These are phyloP conservation scores for Trichosporon inkin DNA, from an alignment of 1,284 basidiomycete genomes.

Conservation along the genomic window DNA sequence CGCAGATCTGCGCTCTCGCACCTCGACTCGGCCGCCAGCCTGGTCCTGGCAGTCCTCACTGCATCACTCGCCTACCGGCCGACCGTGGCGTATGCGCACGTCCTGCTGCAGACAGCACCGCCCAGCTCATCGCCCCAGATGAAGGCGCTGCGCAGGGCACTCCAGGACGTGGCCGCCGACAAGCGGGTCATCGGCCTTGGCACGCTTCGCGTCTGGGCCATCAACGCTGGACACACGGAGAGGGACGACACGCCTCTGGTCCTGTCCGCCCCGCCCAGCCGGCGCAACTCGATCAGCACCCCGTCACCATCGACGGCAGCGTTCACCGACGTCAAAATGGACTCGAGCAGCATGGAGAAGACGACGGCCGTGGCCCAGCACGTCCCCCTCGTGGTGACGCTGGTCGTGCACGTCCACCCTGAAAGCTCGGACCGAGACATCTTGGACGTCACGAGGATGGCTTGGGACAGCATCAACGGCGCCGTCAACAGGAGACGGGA, in stretches of 20 bases:
- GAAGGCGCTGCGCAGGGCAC: slow-evolving; percentile 68
- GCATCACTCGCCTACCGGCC: slow-evolving; percentile 76
- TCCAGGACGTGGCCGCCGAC: slow-evolving; percentile 64
- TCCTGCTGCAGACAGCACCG: slow-evolving; percentile 82
- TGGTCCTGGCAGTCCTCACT: slow-evolving; percentile 67
- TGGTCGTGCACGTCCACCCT: slow-evolving; percentile 68
- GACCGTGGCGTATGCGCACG: slow-evolving; percentile 69
- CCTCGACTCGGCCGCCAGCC: slow-evolving; percentile 70
- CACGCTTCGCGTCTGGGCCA: slow-evolving; percentile 39
- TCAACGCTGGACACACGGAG: slow-evolving; percentile 50
- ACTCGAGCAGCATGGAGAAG: neutral
- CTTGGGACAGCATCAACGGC: slow-evolving; percentile 34
- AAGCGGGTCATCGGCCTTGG: slow-evolving; percentile 39
- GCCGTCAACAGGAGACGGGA: slow-evolving; percentile 29
- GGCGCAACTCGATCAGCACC: slow-evolving; percentile 49
- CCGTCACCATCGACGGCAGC: slow-evolving; percentile 44
- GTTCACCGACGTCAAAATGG: slow-evolving; percentile 7
- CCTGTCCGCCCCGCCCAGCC: slow-evolving; percentile 42
- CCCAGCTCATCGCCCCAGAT: slow-evolving; percentile 60
- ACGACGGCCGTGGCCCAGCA: slow-evolving; percentile 9
- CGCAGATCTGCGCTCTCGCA: slow-evolving; percentile 55
- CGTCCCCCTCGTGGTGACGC: slow-evolving; percentile 63
- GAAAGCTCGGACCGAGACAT: slow-evolving; percentile 70
- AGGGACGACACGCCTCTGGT: slow-evolving; percentile 41
- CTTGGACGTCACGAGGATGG: slow-evolving; percentile 52